Conservation (phyloP, 2,329 filamentous ascomycete genomes). For the Fusarium piperis region DNA sequence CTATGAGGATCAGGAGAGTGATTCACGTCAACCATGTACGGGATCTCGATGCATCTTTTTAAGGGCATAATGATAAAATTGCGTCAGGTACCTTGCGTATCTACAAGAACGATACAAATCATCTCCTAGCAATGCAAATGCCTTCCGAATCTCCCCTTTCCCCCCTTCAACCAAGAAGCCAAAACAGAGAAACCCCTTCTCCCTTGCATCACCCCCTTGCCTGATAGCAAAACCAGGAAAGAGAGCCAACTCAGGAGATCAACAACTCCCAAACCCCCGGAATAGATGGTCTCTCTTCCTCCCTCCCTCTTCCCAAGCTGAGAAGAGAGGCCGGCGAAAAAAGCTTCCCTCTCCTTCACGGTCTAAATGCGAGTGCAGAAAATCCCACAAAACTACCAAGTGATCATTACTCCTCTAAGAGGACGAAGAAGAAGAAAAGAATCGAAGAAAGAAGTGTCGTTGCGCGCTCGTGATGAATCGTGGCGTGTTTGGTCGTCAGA, state of each 20-base stretch:
- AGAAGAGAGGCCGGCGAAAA: background rate
- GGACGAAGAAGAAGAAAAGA: slow-evolving; percentile 21
- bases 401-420: slow-evolving; percentile 33
- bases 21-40: slow-evolving; percentile 7
- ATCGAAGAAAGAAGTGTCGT: slow-evolving; percentile 14
- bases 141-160: slow-evolving; percentile 16
- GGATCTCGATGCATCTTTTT: background rate
- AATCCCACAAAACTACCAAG: slow-evolving; percentile 12
- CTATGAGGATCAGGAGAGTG: slow-evolving; percentile 3
- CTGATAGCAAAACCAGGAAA: slow-evolving; percentile 6
- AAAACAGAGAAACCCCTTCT: slow-evolving; percentile 25
- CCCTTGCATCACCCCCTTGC: slow-evolving; percentile 5
- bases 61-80: slow-evolving; percentile 31
- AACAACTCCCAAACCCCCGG: slow-evolving; percentile 15
- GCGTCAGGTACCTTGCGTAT: slow-evolving; percentile 35
- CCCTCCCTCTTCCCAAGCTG: background rate
- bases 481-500: slow-evolving; percentile 3
- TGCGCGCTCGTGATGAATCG: slow-evolving; percentile 24
- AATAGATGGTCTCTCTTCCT: slow-evolving; percentile 3
- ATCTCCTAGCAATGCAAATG: slow-evolving; percentile 35
- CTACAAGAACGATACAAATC: slow-evolving; percentile 36
- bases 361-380: slow-evolving; percentile 27
- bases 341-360: background rate
- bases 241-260: slow-evolving; percentile 12
- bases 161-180: slow-evolving; percentile 14